Base-by-base conservation (phyloP, 345 rosid species). In the Physaria fendleri region DNA sequence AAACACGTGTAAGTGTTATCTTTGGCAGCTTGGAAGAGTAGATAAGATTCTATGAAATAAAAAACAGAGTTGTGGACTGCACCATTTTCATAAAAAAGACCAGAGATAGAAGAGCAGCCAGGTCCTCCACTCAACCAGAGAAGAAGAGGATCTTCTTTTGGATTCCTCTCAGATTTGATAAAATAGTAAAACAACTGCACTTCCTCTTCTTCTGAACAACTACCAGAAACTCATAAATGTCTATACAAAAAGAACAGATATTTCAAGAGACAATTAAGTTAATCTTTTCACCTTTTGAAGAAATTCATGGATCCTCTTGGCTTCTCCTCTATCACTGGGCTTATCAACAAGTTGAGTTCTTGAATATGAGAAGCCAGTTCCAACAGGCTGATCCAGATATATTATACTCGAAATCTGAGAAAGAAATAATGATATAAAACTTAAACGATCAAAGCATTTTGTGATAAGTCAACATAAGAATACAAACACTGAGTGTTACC, bases 41-140 rank as follows among this genome's bases (percentile, higher is more conserved):
- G n/a, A n/a, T n/a, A n/a, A n/a, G 46, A 42, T 18, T 1, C 24
- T 9, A 20, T 10, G 47, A 18, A 41, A 24, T 41, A 18, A n/a
- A n/a, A n/a, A 17, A 35, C 2, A 35, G 0, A 35, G n/a, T n/a
- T n/a, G n/a, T n/a, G n/a, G n/a, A n/a, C n/a, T n/a, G n/a, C n/a
- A n/a, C 73, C 59, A 18, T 23, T 64, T 45, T 39, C 66, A 15
- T 22, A 67, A 50, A 67, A 39, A 41, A 67, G 60, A 34, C 64
- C 83, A 4, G 79, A 53, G 27, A 84, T 40, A 5, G 76, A 63
- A 8, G 84, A 73, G 62, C 95, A 86, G 15, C 81, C 86, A 30
- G 90, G 95, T 40, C 95, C 88, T 7, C 95, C 95, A 22, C 82
- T 80, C 13, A 86, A 70, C 95, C 95, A 86, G 21, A 81, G 62